Evolutionary conservation across 345 rosid species (phyloP), one percentile per base, ranked within the genome.

Genomic region (Lepidium sativum): DNA sequence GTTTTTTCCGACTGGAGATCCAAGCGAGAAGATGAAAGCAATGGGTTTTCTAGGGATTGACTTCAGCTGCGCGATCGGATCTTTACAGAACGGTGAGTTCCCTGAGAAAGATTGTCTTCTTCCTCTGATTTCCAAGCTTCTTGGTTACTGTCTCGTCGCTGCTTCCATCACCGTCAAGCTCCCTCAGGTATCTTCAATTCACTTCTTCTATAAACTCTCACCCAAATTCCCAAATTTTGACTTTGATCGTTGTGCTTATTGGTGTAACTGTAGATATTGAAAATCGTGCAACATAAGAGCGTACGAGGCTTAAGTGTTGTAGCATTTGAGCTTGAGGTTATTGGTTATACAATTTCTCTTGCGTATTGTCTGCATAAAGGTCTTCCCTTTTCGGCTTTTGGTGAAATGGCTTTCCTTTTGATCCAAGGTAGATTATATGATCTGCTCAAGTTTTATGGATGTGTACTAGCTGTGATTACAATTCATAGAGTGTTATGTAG

Each of bases 101-200:
- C 96, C 99, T 0, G 80, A 78, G 14, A 82, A 83, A 18, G 96
- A 89, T 57, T 92, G 97, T 43, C 71, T 92, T 68, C 85, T 92
- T 39, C 95, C 96, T n/a, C 81, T 92, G 23, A 78, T 92, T 55
- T 92, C 99, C n/a, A 92, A 89, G 77, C 83, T 92, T 60, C 96
- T 92, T 11, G 99, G 99, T 68, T 89, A 92, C 65, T 72, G 72
- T 75, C 87, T 92, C 80, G 95, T 92, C 35, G 92, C 90, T 52
- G 89, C 90, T 69, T 94, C 97, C 72, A 86, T 95, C 80, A 86
- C 96, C 64, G 97, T 94, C 78, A 94, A 94, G 61, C 81, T 94
- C 67, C 99, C 99, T 41, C 96, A 88, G 96, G 92, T 82, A 37
- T 49, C 20, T 45, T 23, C 37, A 51, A 43, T 52, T 51, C 33